Conservation (phyloP, 108 stramenopile genomes). For the Skeletonema menzelii region DNA sequence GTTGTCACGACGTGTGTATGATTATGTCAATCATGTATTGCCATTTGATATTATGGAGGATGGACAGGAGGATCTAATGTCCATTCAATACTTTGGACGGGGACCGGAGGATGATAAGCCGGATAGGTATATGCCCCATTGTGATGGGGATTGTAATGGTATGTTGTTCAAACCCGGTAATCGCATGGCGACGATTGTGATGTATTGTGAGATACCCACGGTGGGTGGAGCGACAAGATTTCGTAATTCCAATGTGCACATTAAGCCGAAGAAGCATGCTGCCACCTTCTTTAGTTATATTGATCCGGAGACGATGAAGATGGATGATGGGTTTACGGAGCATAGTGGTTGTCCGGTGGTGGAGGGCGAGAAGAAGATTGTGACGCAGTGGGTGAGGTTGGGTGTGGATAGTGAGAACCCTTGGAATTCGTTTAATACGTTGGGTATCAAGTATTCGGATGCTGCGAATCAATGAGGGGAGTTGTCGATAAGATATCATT, state of each 20-base stretch:
- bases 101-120: slow-evolving; percentile 71
- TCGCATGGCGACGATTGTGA: slow-evolving; percentile 93
- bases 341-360: slow-evolving; percentile 93
- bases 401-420: slow-evolving; percentile 88
- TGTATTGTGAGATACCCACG: slow-evolving; percentile 88
- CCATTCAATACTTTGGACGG: slow-evolving; percentile 85
- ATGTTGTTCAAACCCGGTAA: slow-evolving; percentile 67
- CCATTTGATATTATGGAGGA: slow-evolving; percentile 61
- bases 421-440: slow-evolving; percentile 85
- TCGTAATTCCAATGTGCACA: slow-evolving; percentile 78
- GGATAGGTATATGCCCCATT: slow-evolving; percentile 92
- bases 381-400: slow-evolving; percentile 95
- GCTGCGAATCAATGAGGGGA: not conserved
- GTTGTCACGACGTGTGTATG: slow-evolving; percentile 72
- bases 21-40: slow-evolving; percentile 81
- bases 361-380: slow-evolving; percentile 94
- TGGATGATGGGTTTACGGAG: slow-evolving; percentile 80
- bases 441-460: slow-evolving; percentile 40
- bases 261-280: slow-evolving; percentile 72
- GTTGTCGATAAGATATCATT: too few relatives aligned
- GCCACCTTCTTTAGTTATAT: slow-evolving; percentile 92
- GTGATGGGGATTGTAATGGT: slow-evolving; percentile 86
- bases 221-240: slow-evolving; percentile 92
- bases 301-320: slow-evolving; percentile 67
- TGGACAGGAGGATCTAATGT: slow-evolving; percentile 89